Percentiles rank a stretch among this genome's conserved stretches.
These are phyloP conservation scores for Eucalyptus guilfoylei DNA, from an alignment of 345 rosid genomes.

Conservation along the genomic window DNA sequence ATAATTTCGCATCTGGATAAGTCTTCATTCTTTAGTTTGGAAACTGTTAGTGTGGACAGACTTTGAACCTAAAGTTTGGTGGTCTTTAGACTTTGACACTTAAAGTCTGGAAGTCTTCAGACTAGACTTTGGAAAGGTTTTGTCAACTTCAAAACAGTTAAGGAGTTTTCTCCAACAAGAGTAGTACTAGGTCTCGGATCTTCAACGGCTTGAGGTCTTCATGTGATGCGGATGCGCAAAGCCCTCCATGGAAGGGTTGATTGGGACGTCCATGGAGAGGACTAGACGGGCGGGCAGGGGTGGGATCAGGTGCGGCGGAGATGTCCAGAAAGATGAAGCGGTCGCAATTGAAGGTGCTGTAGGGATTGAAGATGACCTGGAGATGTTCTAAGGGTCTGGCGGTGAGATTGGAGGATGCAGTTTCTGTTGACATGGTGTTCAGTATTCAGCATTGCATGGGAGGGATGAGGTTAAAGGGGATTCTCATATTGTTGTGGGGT, in stretches of 20 bases:
- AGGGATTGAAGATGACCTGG: constrained; percentile 9
- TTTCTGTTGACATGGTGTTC: background rate
- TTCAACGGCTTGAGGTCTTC: constrained; percentile 15
- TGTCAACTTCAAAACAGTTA: too few relatives aligned
- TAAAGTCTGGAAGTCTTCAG: too few relatives aligned
- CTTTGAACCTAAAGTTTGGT: too few relatives aligned
- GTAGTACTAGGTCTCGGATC: constrained; percentile 48
- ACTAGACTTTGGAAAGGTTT: too few relatives aligned
- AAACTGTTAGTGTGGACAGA: too few relatives aligned
- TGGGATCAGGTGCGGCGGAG: background rate
- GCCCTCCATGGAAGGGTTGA: constrained; percentile 30
- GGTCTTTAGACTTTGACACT: too few relatives aligned
- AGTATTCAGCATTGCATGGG: background rate
- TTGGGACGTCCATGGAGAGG: too few relatives aligned
- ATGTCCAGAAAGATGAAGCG: background rate
- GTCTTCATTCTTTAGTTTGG: too few relatives aligned
- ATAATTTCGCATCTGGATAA: too few relatives aligned
- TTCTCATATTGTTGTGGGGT: too few relatives aligned
- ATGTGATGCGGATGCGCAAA: background rate
- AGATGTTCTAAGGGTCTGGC: constrained; percentile 14
- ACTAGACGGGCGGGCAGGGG: background rate
- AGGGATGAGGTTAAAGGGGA: background rate
- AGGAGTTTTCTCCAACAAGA: too few relatives aligned
- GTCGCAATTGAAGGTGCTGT: constrained; percentile 1
- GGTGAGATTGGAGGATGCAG: background rate